A percentile compares a stretch with the other conserved stretches of the same genome.
phyloP scores from a whole-genome alignment of 345 rosid species.

The Punica granatum region DNA sequence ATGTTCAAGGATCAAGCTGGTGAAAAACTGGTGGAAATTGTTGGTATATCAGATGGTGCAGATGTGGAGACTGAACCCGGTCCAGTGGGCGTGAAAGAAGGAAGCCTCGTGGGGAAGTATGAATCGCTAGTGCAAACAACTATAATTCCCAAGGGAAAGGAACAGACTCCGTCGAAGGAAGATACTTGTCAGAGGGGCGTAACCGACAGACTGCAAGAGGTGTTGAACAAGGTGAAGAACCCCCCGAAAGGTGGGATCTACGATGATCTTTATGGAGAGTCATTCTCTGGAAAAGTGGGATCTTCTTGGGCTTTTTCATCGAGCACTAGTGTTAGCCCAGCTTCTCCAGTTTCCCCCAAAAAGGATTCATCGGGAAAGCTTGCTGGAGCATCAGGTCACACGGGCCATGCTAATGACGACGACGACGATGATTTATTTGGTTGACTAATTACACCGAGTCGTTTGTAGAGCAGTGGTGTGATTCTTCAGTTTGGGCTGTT shows the following conservation, averaged over 20 bases:
- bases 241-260: constrained; percentile 51
- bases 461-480: not conserved
- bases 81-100: constrained; percentile 79
- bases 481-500: not conserved
- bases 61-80: constrained; percentile 98
- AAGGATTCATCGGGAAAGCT: constrained; percentile 25
- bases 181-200: constrained; percentile 44
- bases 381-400: constrained; percentile 12
- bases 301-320: constrained; percentile 74
- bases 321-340: constrained; percentile 10
- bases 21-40: constrained; percentile 81
- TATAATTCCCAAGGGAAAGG: constrained; percentile 74
- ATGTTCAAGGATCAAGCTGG: constrained; percentile 80
- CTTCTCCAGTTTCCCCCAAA: constrained; percentile 18
- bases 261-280: constrained; percentile 75
- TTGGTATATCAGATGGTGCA: constrained; percentile 89
- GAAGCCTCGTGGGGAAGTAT: constrained; percentile 90
- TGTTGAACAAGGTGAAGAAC: constrained; percentile 53
- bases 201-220: constrained; percentile 66
- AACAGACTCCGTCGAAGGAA: constrained; percentile 31
- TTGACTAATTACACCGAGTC: constrained; percentile 31
- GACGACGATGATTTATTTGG: constrained; percentile 89
- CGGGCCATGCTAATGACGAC: constrained; percentile 24
- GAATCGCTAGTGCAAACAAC: constrained; percentile 73
- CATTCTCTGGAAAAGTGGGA: constrained; percentile 63